Evolutionary conservation across 1,284 basidiomycete genomes (phyloP), one percentile per base, ranked within the genome.

Genomic region (Takashimella tepidaria): DNA sequence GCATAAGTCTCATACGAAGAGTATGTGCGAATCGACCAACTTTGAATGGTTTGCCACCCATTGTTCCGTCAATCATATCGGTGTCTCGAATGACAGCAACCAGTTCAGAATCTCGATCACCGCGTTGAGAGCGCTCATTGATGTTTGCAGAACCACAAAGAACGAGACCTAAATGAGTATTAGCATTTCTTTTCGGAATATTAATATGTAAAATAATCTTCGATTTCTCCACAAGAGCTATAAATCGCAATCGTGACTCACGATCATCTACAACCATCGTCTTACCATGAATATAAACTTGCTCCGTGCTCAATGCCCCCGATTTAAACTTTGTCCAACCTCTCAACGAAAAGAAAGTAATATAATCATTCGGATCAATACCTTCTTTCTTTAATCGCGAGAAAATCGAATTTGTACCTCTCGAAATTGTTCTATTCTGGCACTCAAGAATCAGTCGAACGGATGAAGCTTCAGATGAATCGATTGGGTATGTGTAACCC

Each of bases 131-230:
- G 27, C 95, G 84, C 74, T 99, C 95, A 70, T 99, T 98, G 79
- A 98, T 95, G 72, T 98, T 98, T 19, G 95, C 95, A 54, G 92
- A 96, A n/a, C 95, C 95, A 63, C 97, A 97, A 61, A 98, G 91
- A n/a, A 86, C 93, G 43, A 96, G 80, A 27, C 92, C 67, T 69
- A 45, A 12, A 6, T 20, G 8, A 37, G 3, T 16, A n/a, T 58
- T 13, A 54, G 55, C 37, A 41, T 4, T n/a, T n/a, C n/a, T n/a
- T n/a, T n/a, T n/a, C n/a, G n/a, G n/a, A n/a, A n/a, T n/a, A n/a
- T n/a, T n/a, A n/a, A n/a, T n/a, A n/a, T n/a, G n/a, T n/a, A n/a
- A n/a, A n/a, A n/a, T n/a, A n/a, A n/a, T n/a, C n/a, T n/a, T n/a
- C n/a, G n/a, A n/a, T n/a, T n/a, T n/a, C n/a, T n/a, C n/a, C 10